These are phyloP conservation scores for Gossypium anomalum DNA, from an alignment of 345 rosid species.

Conservation along the genomic window DNA sequence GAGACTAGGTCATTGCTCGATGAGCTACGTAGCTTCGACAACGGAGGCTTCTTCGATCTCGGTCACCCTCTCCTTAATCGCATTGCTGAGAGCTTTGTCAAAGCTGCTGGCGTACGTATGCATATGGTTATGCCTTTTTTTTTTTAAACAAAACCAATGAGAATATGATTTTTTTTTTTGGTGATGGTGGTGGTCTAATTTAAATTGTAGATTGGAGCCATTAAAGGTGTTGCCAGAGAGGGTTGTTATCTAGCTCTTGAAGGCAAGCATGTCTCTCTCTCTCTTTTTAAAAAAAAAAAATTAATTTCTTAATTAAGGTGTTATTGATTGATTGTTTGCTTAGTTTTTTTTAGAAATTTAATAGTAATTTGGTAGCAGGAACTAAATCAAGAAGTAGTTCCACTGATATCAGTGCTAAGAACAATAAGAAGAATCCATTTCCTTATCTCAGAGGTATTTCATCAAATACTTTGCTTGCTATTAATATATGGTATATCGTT, in stretches of 20 bases:
- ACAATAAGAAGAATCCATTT: conserved; percentile 46
- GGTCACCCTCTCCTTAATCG: conserved; percentile 97
- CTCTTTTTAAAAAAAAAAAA: too few species aligned
- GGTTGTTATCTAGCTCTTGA: conserved; percentile 65
- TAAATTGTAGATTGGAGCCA: conserved; percentile 64
- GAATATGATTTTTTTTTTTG: neutral
- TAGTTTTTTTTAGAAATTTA: neutral
- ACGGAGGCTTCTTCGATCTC: conserved; percentile 62
- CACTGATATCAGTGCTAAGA: conserved; percentile 27
- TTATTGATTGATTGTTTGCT: too few species aligned
- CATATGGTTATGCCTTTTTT: neutral
- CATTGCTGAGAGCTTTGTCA: conserved; percentile 78
- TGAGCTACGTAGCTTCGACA: conserved; percentile 54
- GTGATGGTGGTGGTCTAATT: neutral
- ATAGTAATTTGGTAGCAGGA: conserved; percentile 26
- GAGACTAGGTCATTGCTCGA: conserved; percentile 42
- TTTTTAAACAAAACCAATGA: neutral
- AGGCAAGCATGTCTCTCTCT: conserved; percentile 23
- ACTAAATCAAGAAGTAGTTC: conserved; percentile 42
- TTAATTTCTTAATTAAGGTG: too few species aligned
- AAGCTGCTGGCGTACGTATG: conserved; percentile 68
- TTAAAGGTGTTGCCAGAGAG: conserved; percentile 74
- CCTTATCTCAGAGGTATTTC: conserved; percentile 62
- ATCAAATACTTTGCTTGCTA: neutral
- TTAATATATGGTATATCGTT: neutral